phyloP scores from a whole-genome alignment of 1,139 yeast genomes.

The Sugiyamaella japonica region DNA sequence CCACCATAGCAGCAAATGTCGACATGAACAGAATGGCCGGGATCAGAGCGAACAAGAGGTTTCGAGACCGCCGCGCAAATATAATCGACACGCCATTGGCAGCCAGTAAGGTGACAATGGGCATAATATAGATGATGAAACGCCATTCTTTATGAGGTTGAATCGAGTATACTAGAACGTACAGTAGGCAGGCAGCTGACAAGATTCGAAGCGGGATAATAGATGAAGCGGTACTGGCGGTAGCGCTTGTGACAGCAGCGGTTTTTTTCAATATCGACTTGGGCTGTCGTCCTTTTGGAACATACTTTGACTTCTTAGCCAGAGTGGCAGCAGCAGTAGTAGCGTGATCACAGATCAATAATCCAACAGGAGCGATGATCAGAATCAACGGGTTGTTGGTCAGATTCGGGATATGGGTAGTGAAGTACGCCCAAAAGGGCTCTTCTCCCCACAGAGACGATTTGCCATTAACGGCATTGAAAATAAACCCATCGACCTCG shows the following conservation, averaged over 20 bases:
- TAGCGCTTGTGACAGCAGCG: neutral
- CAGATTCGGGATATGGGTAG: conserved; percentile 54
- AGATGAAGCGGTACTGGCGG: neutral
- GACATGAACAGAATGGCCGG: conserved; percentile 33
- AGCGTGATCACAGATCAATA: conserved; percentile 27
- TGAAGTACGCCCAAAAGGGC: conserved; percentile 69
- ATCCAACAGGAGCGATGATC: conserved; percentile 48
- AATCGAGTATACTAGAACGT: conserved; percentile 62
- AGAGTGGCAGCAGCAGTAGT: too few relatives aligned
- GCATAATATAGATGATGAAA: conserved; percentile 73
- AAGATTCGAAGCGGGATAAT: conserved; percentile 41
- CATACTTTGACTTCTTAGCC: neutral
- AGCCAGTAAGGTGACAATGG: conserved; percentile 64
- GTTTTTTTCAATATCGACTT: conserved; percentile 8
- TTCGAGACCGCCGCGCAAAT: conserved; percentile 9
- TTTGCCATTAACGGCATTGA: conserved; percentile 72
- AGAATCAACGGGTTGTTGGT: conserved; percentile 63
- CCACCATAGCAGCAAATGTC: conserved; percentile 42
- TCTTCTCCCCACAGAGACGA: conserved; percentile 82
- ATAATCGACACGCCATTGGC: conserved; percentile 58
- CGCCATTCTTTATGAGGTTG: conserved; percentile 97
- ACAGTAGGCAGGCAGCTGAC: conserved; percentile 52
- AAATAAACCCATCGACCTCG: conserved; percentile 68
- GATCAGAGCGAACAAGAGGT: neutral
- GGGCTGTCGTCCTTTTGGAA: neutral